Conservation (phyloP, 129 eudicot species). For the Chrysanthemum lavandulifolium region DNA sequence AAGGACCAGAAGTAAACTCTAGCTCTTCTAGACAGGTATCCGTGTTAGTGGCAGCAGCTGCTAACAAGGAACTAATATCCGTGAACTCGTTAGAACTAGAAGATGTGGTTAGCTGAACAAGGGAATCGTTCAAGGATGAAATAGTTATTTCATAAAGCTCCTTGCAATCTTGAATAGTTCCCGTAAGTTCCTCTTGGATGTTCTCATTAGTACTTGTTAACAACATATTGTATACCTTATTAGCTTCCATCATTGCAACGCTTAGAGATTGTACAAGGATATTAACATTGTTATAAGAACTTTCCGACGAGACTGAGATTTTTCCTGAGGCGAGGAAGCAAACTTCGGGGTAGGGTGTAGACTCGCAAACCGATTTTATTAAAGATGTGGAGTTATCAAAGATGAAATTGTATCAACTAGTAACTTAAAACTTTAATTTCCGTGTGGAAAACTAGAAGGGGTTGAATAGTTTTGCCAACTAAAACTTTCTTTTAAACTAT, state of each 20-base stretch:
- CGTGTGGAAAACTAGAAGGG: too few relatives aligned
- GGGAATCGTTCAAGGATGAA: slow-evolving; percentile 44
- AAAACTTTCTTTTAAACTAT: too few relatives aligned
- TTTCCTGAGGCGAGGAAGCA: slow-evolving; percentile 52
- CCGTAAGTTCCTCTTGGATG: slow-evolving; percentile 64
- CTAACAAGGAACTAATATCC: slow-evolving; percentile 59
- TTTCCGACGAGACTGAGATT: slow-evolving; percentile 37
- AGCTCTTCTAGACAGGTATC: slow-evolving; percentile 85
- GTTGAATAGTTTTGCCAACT: too few relatives aligned
- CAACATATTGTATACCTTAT: slow-evolving; percentile 45
- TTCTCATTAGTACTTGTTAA: slow-evolving; percentile 17
- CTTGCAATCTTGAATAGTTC: slow-evolving; percentile 72
- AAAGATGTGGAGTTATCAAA: neutral
- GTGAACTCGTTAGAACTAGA: slow-evolving; percentile 21
- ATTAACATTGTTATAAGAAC: slow-evolving; percentile 44
- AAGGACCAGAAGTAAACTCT: slow-evolving; percentile 62
- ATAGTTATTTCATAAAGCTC: slow-evolving; percentile 74
- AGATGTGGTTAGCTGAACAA: slow-evolving; percentile 21
- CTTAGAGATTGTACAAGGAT: slow-evolving; percentile 57
- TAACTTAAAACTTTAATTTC: too few relatives aligned
- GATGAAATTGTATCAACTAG: slow-evolving; percentile 19
- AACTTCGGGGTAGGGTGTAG: slow-evolving; percentile 70
- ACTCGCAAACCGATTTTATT: slow-evolving; percentile 45
- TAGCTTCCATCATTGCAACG: slow-evolving; percentile 54
- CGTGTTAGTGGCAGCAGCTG: slow-evolving; percentile 82